Conservation (phyloP, 176 grass and related monocot genomes). For the Phoenix roebelenii region DNA sequence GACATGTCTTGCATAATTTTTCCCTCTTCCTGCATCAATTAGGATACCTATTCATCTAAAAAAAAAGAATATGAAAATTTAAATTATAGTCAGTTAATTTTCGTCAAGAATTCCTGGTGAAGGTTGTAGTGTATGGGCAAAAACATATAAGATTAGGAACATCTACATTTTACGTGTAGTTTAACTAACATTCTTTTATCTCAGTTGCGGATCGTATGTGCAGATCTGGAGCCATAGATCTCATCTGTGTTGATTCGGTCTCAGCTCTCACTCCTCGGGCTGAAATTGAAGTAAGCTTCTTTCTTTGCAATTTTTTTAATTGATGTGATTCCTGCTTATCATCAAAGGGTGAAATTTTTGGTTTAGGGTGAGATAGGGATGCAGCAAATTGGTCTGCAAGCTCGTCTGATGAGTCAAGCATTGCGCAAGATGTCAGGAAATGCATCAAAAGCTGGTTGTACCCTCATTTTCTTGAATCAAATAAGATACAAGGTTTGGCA, state of each 20-base stretch:
- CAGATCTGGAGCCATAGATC: conserved; percentile 91
- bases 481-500: conserved; percentile 92
- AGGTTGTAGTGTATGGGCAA: too few relatives aligned
- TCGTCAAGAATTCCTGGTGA: too few relatives aligned
- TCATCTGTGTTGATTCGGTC: conserved; percentile 95
- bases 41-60: too few relatives aligned
- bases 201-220: conserved; percentile 98
- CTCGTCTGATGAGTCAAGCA: conserved; percentile 98
- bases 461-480: conserved; percentile 99
- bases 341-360: conserved; percentile 8
- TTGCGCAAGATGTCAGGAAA: conserved; percentile 98
- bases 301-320: not conserved
- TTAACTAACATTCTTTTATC: conserved; percentile 36
- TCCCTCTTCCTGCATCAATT: too few relatives aligned
- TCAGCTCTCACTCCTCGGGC: conserved; percentile 95
- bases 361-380: conserved; percentile 90
- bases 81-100: too few relatives aligned
- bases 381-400: conserved; percentile 98
- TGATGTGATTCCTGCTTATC: not conserved
- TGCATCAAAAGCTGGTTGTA: conserved; percentile 97
- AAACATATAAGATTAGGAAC: too few relatives aligned
- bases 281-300: conserved; percentile 71
- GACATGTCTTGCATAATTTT: too few relatives aligned
- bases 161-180: not conserved
- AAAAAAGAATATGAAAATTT: too few relatives aligned